phyloP scores from a whole-genome alignment of 139 green algal genomes.

The Closterium sp. region DNA sequence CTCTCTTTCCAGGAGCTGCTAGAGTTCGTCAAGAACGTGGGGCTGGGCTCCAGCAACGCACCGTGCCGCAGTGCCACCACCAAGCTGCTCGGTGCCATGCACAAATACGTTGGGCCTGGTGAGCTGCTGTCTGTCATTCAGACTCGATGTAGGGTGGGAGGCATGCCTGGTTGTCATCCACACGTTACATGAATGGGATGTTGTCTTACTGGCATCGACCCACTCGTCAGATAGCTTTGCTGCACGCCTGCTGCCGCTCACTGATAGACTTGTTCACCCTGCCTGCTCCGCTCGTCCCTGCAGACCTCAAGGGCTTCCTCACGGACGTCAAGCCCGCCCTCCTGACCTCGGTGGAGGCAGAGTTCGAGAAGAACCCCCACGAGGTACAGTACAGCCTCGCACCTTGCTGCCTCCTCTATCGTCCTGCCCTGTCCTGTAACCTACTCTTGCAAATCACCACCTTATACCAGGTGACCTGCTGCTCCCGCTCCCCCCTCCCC shows the following conservation, averaged over 20 bases:
- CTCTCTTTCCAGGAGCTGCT: constrained; percentile 33
- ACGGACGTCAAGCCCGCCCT: constrained; percentile 89
- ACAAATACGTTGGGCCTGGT: constrained; percentile 60
- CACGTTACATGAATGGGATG: no score
- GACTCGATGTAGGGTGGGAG: neutral
- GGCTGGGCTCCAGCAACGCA: constrained; percentile 75
- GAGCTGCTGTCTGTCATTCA: neutral
- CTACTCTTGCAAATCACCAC: neutral
- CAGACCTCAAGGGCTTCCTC: constrained; percentile 59
- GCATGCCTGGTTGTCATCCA: neutral
- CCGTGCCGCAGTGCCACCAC: constrained; percentile 75
- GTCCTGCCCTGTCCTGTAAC: neutral
- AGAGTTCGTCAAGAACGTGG: constrained; percentile 42
- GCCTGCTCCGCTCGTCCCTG: neutral
- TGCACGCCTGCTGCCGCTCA: neutral
- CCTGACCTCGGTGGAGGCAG: constrained; percentile 79
- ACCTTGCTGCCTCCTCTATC: neutral
- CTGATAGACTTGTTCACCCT: neutral
- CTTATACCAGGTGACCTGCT: neutral
- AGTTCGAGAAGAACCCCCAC: constrained; percentile 80
- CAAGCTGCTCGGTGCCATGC: constrained; percentile 68
- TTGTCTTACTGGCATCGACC: no score
- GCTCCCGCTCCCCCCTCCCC: neutral
- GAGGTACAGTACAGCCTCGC: constrained; percentile 33
- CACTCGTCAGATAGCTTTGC: neutral